phyloP scores from a whole-genome alignment of 1,284 basidiomycete species.

The Fomitiporia mediterranea region DNA sequence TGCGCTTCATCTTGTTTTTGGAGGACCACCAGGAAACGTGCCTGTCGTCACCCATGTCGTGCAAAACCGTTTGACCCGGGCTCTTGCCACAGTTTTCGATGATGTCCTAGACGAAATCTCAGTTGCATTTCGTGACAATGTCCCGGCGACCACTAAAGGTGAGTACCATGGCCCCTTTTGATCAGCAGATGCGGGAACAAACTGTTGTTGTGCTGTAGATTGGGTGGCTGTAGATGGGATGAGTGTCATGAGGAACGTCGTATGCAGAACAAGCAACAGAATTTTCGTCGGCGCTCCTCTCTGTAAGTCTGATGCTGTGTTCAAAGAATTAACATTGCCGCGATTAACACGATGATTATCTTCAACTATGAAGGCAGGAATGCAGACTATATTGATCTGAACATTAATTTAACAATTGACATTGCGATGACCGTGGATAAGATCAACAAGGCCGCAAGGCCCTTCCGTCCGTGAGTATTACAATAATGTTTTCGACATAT shows the following conservation, averaged over 20 bases:
- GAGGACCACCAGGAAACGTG: no score
- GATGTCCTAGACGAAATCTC: conserved; percentile 27
- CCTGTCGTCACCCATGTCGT: no score
- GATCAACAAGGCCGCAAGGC: conserved; percentile 34
- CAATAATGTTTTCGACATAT: neutral
- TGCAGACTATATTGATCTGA: conserved; percentile 35
- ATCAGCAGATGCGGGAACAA: neutral
- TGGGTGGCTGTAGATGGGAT: conserved; percentile 35
- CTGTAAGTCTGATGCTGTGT: conserved; percentile 28
- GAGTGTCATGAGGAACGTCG: conserved; percentile 34
- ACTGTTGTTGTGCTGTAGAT: conserved; percentile 23
- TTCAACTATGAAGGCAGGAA: conserved; percentile 34
- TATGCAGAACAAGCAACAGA: conserved; percentile 37
- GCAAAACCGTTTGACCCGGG: conserved; percentile 26
- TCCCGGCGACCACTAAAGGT: conserved; percentile 23
- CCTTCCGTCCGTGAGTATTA: conserved; percentile 25
- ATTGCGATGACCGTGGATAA: conserved; percentile 26
- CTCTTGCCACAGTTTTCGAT: conserved; percentile 23
- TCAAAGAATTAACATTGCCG: neutral
- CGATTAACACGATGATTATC: neutral
- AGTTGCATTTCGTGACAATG: conserved; percentile 23
- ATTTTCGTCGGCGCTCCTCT: conserved; percentile 38
- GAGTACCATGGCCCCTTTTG: neutral
- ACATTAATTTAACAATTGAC: conserved; percentile 31
- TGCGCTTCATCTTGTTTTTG: no score